Base-by-base conservation (phyloP, 169 alveolate species). In the Babesia gibsoni region DNA sequence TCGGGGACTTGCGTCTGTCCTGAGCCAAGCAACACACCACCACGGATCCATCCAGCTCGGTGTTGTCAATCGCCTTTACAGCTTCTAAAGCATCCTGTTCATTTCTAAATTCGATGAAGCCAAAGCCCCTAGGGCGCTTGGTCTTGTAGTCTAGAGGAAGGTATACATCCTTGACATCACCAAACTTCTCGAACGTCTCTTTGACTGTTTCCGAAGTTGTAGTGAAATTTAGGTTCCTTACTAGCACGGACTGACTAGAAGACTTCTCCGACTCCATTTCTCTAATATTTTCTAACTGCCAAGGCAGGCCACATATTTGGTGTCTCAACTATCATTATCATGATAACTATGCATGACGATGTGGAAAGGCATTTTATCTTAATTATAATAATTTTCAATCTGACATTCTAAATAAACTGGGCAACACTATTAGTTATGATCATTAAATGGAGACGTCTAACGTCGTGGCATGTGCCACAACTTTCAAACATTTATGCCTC, bases 1-100 rank as follows among this genome's bases (percentile, higher is more conserved):
- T 88, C 18, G 95, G 95, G n/a, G 96, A 90, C 67, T 93, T 93
- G 63, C 97, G 75, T 25, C 96, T 75, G 78, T 93, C 95, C 48
- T 93, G 96, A 14, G 98, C 98, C 63, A 89, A 73, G 61, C 91
- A 91, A 22, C 94, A 92, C 43, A 84, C 74, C 37, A 94, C 73
- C 18, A 88, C 90, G 61, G 83, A 90, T 22, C 98, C 98, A 75
- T 92, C 95, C 30, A 94, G 72, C 36, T 83, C 67, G 25, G 91
- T 77, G 22, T 92, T 90, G 69, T 94, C 97, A 67, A 92, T 84
- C 67, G 80, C 84, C 61, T 82, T 89, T 23, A 94, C 83, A 12
- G 97, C 97, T 37, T 90, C 94, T 43, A 86, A 70, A 33, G 96
- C 97, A 36, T 84, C 94, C 57, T 84, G 79, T 33, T 91, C 91